Evolutionary conservation across 2,329 filamentous ascomycete genomes (phyloP).

Genomic region (Alternaria sp.): DNA sequence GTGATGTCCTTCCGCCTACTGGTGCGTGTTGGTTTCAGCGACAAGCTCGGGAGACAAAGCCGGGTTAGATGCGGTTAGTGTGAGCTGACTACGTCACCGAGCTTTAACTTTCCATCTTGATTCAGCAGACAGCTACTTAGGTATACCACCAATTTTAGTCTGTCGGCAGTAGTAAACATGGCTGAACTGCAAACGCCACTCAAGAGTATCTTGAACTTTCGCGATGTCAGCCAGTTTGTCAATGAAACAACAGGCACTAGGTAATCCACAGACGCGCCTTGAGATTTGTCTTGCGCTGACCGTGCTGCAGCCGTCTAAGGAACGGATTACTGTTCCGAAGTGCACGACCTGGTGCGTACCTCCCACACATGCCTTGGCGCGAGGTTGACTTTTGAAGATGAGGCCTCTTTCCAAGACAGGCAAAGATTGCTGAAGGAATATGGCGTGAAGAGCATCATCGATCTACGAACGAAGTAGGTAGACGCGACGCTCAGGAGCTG

Average conservation of each 20-base stretch:
- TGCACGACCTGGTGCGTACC: slow-evolving; percentile 42
- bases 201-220: slow-evolving; percentile 46
- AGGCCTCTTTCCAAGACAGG: slow-evolving; percentile 72
- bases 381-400: slow-evolving; percentile 58
- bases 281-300: slow-evolving; percentile 3
- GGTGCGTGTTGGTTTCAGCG: not conserved
- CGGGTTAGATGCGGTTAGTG: slow-evolving; percentile 8
- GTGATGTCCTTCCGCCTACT: not conserved
- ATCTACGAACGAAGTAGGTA: slow-evolving; percentile 75
- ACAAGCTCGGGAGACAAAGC: not conserved
- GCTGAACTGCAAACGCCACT: slow-evolving; percentile 25
- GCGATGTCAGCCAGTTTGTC: slow-evolving; percentile 44
- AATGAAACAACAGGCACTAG: slow-evolving; percentile 29
- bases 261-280: slow-evolving; percentile 9
- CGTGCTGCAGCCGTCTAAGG: slow-evolving; percentile 28
- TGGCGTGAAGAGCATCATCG: slow-evolving; percentile 74
- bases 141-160: not conserved
- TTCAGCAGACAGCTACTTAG: not conserved
- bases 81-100: slow-evolving; percentile 15
- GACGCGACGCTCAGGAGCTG: not conserved
- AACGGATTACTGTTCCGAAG: slow-evolving; percentile 42
- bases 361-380: not conserved
- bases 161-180: slow-evolving; percentile 3
- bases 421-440: slow-evolving; percentile 64
- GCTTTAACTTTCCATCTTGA: not conserved